Percentiles rank a stretch among this genome's conserved stretches.
phyloP scores from a whole-genome alignment of 805 yeast species.

The Zygoascus flipseniorum region DNA sequence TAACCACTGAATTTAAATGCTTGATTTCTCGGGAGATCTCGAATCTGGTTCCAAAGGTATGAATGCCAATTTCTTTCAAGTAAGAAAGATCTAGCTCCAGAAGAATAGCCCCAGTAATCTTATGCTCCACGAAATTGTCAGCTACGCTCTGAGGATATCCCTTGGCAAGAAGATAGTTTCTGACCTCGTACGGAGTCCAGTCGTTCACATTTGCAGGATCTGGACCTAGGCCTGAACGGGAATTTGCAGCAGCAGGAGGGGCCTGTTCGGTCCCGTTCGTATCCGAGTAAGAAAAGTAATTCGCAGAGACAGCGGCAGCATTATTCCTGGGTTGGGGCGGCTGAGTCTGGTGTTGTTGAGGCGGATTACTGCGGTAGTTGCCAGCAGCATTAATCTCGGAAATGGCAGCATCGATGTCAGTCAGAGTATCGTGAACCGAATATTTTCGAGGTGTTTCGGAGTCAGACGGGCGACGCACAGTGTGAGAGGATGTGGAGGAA shows the following conservation, averaged over 20 bases:
- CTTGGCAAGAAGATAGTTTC: constrained; percentile 58
- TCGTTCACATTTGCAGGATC: constrained; percentile 19
- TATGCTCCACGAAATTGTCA: constrained; percentile 74
- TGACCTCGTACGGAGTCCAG: constrained; percentile 88
- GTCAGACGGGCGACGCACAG: neutral
- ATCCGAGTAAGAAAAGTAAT: neutral
- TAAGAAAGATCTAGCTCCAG: constrained; percentile 78
- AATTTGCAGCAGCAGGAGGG: neutral
- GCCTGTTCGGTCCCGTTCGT: neutral
- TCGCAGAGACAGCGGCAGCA: neutral
- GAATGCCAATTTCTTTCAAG: constrained; percentile 84
- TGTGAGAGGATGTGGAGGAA: neutral
- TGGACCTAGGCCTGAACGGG: neutral
- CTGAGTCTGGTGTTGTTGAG: neutral
- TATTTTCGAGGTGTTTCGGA: neutral
- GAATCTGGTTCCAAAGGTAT: constrained; percentile 90
- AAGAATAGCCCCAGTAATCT: constrained; percentile 78
- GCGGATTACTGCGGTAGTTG: neutral
- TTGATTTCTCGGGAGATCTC: constrained; percentile 88
- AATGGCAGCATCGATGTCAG: constrained; percentile 35
- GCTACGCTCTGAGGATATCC: constrained; percentile 74
- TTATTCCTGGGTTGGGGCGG: neutral
- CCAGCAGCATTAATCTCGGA: constrained; percentile 19
- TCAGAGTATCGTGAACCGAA: constrained; percentile 22
- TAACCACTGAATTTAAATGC: constrained; percentile 30